Percentiles rank a stretch among this genome's conserved stretches.
Conservation (phyloP, 2,329 filamentous ascomycete genomes). For the Nothophoma quercina region DNA sequence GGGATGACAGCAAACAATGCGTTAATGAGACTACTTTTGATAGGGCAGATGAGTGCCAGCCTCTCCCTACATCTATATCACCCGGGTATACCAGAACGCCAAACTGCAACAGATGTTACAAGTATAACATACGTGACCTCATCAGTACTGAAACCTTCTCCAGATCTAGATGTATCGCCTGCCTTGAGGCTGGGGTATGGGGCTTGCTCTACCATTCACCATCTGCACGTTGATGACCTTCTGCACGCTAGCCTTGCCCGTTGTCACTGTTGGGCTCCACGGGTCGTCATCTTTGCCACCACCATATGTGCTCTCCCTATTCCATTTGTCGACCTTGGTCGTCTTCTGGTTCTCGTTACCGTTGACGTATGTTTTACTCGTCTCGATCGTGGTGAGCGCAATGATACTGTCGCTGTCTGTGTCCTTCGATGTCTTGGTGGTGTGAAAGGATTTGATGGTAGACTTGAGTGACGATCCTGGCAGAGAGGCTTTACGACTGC, state of each 20-base stretch:
- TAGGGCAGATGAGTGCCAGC: slow-evolving; percentile 12
- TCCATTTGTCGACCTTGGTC: slow-evolving; percentile 1
- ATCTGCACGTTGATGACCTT: slow-evolving; percentile 23
- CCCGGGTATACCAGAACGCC: slow-evolving; percentile 17
- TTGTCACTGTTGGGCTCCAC: slow-evolving; percentile 29
- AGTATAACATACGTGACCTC: background rate
- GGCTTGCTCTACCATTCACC: slow-evolving; percentile 21
- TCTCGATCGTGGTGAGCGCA: slow-evolving; percentile 24
- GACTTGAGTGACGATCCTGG: slow-evolving; percentile 2
- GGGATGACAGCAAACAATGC: background rate
- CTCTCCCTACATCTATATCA: background rate
- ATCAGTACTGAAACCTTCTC: background rate
- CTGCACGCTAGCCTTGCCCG: slow-evolving; percentile 26
- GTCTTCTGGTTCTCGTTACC: background rate
- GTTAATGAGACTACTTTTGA: background rate
- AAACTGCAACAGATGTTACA: slow-evolving; percentile 5
- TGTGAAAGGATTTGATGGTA: slow-evolving; percentile 4
- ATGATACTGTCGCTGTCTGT: slow-evolving; percentile 25
- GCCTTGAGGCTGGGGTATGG: slow-evolving; percentile 1
- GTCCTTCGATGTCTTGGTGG: slow-evolving; percentile 1
- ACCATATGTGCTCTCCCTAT: slow-evolving; percentile 9
- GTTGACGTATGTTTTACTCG: slow-evolving; percentile 9
- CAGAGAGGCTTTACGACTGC: slow-evolving; percentile 19
- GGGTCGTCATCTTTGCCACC: slow-evolving; percentile 24
- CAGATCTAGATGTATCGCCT: slow-evolving; percentile 3